phyloP scores from a whole-genome alignment of 306 rosid genomes.

The Astragalus glycyphyllos region DNA sequence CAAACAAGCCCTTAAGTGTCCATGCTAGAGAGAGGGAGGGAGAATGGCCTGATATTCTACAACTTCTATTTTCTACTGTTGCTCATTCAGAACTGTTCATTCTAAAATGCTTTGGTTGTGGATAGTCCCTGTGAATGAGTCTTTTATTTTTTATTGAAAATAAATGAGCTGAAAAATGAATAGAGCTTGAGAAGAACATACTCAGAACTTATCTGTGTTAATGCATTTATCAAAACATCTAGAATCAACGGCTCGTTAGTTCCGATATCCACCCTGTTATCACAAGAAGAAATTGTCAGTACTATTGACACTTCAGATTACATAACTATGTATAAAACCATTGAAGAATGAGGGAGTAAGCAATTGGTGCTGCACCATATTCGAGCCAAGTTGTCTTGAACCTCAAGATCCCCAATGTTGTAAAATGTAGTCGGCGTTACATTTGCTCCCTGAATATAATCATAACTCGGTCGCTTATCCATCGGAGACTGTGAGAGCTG shows the following conservation, averaged over 20 bases:
- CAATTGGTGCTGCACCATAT: constrained; percentile 64
- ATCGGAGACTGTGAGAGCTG: constrained; percentile 82
- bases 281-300: constrained; percentile 37
- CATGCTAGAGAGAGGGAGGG: too few species aligned
- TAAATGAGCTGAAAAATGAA: constrained; percentile 12
- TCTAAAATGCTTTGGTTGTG: constrained; percentile 25
- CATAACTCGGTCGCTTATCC: constrained; percentile 80
- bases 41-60: too few species aligned
- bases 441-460: constrained; percentile 81
- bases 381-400: constrained; percentile 93
- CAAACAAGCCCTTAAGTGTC: too few species aligned
- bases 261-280: constrained; percentile 88
- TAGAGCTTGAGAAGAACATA: constrained; percentile 49
- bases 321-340: constrained; percentile 24
- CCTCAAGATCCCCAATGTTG: constrained; percentile 92
- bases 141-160: background rate
- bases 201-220: constrained; percentile 94
- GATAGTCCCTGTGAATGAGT: constrained; percentile 6
- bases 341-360: background rate
- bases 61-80: too few species aligned
- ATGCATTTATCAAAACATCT: constrained; percentile 85
- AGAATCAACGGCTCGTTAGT: constrained; percentile 77
- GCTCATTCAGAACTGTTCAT: background rate
- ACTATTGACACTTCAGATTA: constrained; percentile 22
- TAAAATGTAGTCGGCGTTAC: constrained; percentile 79